phyloP scores from a whole-genome alignment of 2,329 filamentous ascomycete species.

The Diaporthe citri region DNA sequence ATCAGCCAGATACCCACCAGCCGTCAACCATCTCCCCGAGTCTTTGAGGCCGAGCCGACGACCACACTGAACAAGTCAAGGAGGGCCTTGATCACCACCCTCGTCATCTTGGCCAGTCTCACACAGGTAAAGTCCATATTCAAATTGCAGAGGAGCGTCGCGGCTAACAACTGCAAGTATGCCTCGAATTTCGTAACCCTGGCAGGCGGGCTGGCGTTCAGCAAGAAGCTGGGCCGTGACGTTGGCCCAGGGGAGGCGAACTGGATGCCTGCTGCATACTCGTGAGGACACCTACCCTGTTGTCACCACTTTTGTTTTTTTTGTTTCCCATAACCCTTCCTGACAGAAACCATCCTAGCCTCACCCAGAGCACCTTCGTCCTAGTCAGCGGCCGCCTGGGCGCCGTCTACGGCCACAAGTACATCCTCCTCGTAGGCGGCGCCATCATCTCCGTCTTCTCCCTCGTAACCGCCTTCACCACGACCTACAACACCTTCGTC shows the following conservation, averaged over 20 bases:
- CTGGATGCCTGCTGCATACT: conserved; percentile 56
- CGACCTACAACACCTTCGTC: conserved; percentile 56
- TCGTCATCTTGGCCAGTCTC: conserved; percentile 34
- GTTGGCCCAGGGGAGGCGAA: conserved; percentile 50
- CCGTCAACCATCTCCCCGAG: not conserved
- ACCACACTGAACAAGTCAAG: conserved; percentile 29
- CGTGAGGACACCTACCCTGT: conserved; percentile 43
- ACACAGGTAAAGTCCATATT: not conserved
- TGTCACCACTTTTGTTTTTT: not conserved
- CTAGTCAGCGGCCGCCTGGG: conserved; percentile 65
- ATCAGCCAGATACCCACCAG: not conserved
- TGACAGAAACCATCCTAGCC: conserved; percentile 44
- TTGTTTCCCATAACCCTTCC: too few species aligned
- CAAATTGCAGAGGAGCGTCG: rapidly evolving
- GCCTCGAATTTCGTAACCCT: conserved; percentile 49
- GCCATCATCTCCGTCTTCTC: conserved; percentile 57
- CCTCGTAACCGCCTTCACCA: conserved; percentile 58
- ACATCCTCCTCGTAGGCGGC: conserved; percentile 58
- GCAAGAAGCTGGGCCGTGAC: conserved; percentile 45
- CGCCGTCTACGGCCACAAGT: conserved; percentile 65
- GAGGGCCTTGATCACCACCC: conserved; percentile 26
- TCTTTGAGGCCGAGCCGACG: conserved; percentile 27
- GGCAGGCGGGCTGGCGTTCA: conserved; percentile 47
- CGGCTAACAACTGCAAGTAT: conserved; percentile 41
- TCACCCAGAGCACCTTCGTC: conserved; percentile 66